Base-by-base conservation (phyloP, 2,329 filamentous ascomycete genomes). In the Aplosporella prunicola region DNA sequence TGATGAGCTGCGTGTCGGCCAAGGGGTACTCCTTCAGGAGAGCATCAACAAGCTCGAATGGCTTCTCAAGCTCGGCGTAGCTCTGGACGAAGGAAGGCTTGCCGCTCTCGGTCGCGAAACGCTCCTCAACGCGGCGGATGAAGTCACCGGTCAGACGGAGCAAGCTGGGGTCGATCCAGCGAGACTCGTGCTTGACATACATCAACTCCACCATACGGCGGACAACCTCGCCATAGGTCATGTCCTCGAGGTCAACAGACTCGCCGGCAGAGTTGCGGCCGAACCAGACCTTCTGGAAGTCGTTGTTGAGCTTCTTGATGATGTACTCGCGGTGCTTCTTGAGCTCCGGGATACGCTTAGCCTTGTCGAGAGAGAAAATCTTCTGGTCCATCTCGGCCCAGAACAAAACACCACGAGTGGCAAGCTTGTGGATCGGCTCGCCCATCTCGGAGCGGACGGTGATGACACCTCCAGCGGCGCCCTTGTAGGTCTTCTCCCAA, bases 331-430 rank as follows among this genome's bases (percentile, higher is more conserved):
- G 58, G 51, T 61, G 62, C 47, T 61, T 61, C 48, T 60, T 60
- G 5, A 69, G 50, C 42, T 61, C 61, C 2, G 52, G 52, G 11
- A 62, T 40, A 16, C 62, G 58, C 47, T 67, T 66, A 18, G 89
- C 86, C 69, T 93, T 95, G 63, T 94, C 88, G 32, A 98, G 69
- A 56, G 78, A 82, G 70, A 98, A 98, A 53, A 98, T 96, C 66
- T 93, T 95, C 62, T 93, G 77, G 56, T 98, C 91, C 87, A 98
- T 94, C 66, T 98, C 93, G 33, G 87, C 81, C 91, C 91, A 98
- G 71, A 98, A 94, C 38, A 77, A 71, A 32, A 98, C 88, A 74
- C 91, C 91, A 42, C 93, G 82, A 32, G 91, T 98, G 11, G 91
- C 93, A 42, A 98, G 76, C 69, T 98, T 98, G 71, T 98, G 91